Conservation (phyloP, 176 grass and related monocot genomes). For the Cenchrus purpureus region DNA sequence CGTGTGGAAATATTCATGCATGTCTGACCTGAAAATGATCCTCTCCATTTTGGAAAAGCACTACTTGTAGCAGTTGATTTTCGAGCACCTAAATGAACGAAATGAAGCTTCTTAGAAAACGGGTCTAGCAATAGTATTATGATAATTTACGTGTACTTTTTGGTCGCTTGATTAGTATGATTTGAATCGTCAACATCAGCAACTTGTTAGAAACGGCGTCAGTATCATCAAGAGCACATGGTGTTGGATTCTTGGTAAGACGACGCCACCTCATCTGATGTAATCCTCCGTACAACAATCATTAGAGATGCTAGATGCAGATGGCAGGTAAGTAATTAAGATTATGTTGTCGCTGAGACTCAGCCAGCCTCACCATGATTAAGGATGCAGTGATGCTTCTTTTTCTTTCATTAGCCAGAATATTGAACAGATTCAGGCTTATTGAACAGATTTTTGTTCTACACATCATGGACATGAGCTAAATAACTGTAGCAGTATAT, state of each 20-base stretch:
- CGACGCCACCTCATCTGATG: not conserved
- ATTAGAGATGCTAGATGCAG: not conserved
- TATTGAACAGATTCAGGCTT: not conserved
- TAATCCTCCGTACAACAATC: not conserved
- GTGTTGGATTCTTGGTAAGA: not conserved
- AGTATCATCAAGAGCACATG: not conserved
- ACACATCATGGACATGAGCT: not conserved
- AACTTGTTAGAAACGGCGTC: not conserved
- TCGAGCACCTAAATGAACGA: slow-evolving; percentile 8
- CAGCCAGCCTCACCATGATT: no score
- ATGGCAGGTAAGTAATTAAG: not conserved
- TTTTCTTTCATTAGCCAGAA: not conserved
- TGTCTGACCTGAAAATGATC: not conserved
- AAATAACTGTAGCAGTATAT: not conserved
- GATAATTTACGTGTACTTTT: not conserved
- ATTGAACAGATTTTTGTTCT: not conserved
- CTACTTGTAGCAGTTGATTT: not conserved
- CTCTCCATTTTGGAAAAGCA: not conserved
- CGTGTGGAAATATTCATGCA: not conserved
- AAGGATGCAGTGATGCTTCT: not conserved
- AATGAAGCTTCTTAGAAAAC: slow-evolving; percentile 26
- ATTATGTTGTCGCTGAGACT: no score
- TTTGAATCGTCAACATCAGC: slow-evolving; percentile 5
- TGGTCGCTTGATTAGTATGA: not conserved
- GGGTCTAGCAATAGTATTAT: not conserved